Percentiles rank a stretch among this genome's conserved stretches.
Conservation (phyloP, 495 filamentous ascomycete species). For the Penicillium fimorum region DNA sequence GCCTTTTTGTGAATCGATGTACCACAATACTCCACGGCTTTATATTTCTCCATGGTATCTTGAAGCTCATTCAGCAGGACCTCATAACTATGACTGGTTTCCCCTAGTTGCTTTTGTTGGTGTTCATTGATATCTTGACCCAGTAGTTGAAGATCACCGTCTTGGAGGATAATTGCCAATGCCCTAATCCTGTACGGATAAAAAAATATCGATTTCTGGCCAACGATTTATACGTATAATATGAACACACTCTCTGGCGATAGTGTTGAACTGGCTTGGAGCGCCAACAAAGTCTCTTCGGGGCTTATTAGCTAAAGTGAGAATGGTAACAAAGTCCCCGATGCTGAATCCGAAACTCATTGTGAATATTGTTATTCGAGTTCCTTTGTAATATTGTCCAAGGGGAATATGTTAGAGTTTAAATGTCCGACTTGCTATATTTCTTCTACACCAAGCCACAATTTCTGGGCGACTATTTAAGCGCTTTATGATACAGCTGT, state of each 20-base stretch:
- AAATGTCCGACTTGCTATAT: too few species aligned
- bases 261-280: slow-evolving; percentile 1
- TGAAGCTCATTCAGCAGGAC: not conserved
- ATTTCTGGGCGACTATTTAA: not conserved
- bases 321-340: not conserved
- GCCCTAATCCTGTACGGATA: not conserved
- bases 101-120: not conserved
- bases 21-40: not conserved
- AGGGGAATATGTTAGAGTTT: too few species aligned
- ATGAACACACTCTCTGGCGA: not conserved
- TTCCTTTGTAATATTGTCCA: too few species aligned
- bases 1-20: not conserved
- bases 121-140: not conserved
- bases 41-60: not conserved
- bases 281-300: slow-evolving; percentile 3
- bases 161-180: not conserved
- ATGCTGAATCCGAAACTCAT: slow-evolving; percentile 1
- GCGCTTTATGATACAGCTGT: too few species aligned
- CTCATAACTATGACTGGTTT: not conserved
- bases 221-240: not conserved
- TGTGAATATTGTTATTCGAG: not conserved
- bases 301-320: slow-evolving; percentile 1
- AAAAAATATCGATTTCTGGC: not conserved
- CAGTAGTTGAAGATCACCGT: not conserved
- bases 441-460: too few species aligned